Conservation (phyloP, 495 filamentous ascomycete genomes). For the Xanthoparmelia taractica region DNA sequence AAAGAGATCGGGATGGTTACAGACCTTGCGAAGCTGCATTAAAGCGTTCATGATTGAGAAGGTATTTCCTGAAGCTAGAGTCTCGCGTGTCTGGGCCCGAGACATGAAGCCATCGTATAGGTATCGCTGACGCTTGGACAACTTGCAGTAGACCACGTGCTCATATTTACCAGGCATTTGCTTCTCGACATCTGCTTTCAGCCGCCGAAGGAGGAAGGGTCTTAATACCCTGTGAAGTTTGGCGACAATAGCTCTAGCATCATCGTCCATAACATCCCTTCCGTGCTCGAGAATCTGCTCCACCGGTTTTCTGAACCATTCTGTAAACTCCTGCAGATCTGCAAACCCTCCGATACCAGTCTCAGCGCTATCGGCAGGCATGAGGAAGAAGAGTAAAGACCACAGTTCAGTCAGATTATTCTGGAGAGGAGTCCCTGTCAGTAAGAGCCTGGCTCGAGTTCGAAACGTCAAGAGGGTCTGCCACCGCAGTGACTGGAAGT, state of each 20-base stretch:
- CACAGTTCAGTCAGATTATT: constrained; percentile 96
- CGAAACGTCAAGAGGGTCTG: constrained; percentile 88
- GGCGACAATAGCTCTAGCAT: constrained; percentile 76
- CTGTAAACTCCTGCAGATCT: constrained; percentile 82
- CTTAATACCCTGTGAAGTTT: constrained; percentile 91
- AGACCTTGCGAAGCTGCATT: constrained; percentile 96
- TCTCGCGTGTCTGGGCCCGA: constrained; percentile 81
- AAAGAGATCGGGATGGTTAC: constrained; percentile 97
- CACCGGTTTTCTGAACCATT: constrained; percentile 86
- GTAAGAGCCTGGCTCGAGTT: constrained; percentile 73
- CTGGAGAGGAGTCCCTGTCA: constrained; percentile 94
- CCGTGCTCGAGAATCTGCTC: constrained; percentile 95
- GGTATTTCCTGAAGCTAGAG: constrained; percentile 89
- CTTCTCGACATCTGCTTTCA: constrained; percentile 98
- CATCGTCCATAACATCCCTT: constrained; percentile 84
- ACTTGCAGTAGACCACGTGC: constrained; percentile 86
- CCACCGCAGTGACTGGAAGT: constrained; percentile 96
- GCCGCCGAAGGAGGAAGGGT: constrained; percentile 81
- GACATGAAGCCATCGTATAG: constrained; percentile 96
- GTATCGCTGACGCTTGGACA: constrained; percentile 90
- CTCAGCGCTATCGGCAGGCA: constrained; percentile 69
- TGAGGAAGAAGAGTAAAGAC: constrained; percentile 94
- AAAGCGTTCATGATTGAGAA: constrained; percentile 96
- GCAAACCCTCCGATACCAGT: constrained; percentile 77
- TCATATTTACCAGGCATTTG: constrained; percentile 99